Percentiles rank a stretch among this genome's conserved stretches.
phyloP scores from a whole-genome alignment of 2,329 filamentous ascomycete genomes.

The Lachnellula cervina region DNA sequence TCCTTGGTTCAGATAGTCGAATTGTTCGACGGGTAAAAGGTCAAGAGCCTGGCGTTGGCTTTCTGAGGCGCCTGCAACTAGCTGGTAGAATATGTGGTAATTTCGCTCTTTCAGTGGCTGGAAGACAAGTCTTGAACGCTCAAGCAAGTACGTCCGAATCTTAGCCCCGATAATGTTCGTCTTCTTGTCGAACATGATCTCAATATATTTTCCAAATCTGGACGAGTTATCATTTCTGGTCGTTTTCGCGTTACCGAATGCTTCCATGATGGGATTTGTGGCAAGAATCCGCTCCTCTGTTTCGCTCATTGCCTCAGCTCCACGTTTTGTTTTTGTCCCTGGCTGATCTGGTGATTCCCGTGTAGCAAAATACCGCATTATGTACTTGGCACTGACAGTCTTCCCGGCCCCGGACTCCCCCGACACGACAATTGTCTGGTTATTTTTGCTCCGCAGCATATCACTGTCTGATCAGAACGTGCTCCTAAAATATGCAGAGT shows the following conservation, averaged over 20 bases:
- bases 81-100: conserved; percentile 98
- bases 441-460: conserved; percentile 92
- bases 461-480: conserved; percentile 58
- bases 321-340: conserved; percentile 68
- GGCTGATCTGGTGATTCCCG: conserved; percentile 89
- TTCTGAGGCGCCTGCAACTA: conserved; percentile 87
- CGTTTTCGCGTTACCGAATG: conserved; percentile 99
- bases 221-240: conserved; percentile 99
- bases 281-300: conserved; percentile 98
- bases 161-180: conserved; percentile 97
- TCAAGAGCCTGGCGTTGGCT: conserved; percentile 74
- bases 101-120: conserved; percentile 97
- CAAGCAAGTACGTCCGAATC: conserved; percentile 91
- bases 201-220: conserved; percentile 98
- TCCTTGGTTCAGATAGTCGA: conserved; percentile 94
- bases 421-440: conserved; percentile 98
- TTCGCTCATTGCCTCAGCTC: conserved; percentile 82
- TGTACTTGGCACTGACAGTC: conserved; percentile 98
- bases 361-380: conserved; percentile 99
- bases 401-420: conserved; percentile 98
- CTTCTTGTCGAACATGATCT: conserved; percentile 96
- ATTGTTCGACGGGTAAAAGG: conserved; percentile 79
- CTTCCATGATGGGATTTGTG: conserved; percentile 99
- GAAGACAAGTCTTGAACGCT: conserved; percentile 93
- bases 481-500: not conserved